phyloP scores from a whole-genome alignment of 257 asterid species.

The Avicennia marina region DNA sequence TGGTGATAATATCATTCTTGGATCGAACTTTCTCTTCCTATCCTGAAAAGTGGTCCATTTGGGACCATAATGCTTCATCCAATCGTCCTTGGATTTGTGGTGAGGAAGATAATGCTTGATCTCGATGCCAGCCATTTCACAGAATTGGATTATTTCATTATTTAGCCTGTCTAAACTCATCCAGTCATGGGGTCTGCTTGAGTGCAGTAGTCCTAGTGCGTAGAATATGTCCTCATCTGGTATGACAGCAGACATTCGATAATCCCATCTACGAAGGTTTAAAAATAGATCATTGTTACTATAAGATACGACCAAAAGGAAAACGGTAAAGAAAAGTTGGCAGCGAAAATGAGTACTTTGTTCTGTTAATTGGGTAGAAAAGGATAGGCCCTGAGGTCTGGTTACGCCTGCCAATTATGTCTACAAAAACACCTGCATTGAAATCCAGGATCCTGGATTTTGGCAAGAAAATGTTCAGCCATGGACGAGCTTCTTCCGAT shows the following conservation, averaged over 20 bases:
- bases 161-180: slow-evolving; percentile 20
- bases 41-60: slow-evolving; percentile 27
- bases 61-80: slow-evolving; percentile 35
- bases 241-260: slow-evolving; percentile 25
- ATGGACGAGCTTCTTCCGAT: no score
- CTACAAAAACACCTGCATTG: slow-evolving; percentile 38
- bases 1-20: slow-evolving; percentile 32
- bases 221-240: slow-evolving; percentile 35
- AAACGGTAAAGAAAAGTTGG: neutral
- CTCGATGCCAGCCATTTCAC: slow-evolving; percentile 21
- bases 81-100: slow-evolving; percentile 16
- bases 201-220: slow-evolving; percentile 21
- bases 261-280: slow-evolving; percentile 24
- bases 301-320: no score
- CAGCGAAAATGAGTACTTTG: slow-evolving; percentile 16
- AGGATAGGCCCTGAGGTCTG: slow-evolving; percentile 37
- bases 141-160: slow-evolving; percentile 16
- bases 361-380: slow-evolving; percentile 47
- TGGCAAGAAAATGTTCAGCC: no score
- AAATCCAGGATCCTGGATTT: slow-evolving; percentile 39
- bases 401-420: slow-evolving; percentile 36
- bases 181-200: slow-evolving; percentile 14
- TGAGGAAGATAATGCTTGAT: no score
- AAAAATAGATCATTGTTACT: no score
- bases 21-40: slow-evolving; percentile 33